Evolutionary conservation across 2,329 filamentous ascomycete species (phyloP).

Genomic region (Botrytis paeoniae): DNA sequence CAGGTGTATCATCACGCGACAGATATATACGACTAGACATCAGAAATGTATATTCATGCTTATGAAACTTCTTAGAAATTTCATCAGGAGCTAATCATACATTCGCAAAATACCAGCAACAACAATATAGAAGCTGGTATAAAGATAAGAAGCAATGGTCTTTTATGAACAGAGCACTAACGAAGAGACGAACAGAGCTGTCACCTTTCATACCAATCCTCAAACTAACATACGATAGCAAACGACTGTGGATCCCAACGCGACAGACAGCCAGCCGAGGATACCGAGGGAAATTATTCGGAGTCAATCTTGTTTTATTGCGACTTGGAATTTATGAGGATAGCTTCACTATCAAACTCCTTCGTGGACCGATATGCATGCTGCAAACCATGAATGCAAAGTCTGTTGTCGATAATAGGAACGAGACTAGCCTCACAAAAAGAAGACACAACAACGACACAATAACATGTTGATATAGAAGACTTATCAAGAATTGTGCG

Average conservation of each 20-base stretch:
- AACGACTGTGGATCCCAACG: background rate
- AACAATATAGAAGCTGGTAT: rapidly evolving
- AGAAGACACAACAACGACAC: too few species aligned
- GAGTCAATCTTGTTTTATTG: rapidly evolving
- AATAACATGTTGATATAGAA: too few species aligned
- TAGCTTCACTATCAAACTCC: too few species aligned
- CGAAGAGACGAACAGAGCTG: background rate
- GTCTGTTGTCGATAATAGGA: rapidly evolving
- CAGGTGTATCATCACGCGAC: rapidly evolving
- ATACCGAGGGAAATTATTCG: background rate
- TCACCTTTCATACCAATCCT: rapidly evolving
- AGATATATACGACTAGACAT: background rate
- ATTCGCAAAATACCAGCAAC: background rate
- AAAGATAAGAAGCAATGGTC: background rate
- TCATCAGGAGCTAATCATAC: rapidly evolving
- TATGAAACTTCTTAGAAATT: rapidly evolving
- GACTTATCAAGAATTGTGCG: too few species aligned
- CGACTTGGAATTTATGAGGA: too few species aligned
- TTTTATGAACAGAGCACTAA: background rate
- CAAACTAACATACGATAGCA: background rate
- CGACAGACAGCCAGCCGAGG: background rate
- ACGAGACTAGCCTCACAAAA: too few species aligned
- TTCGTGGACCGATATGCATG: too few species aligned
- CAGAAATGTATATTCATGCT: background rate
- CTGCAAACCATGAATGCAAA: too few species aligned